Base-by-base conservation (phyloP, 805 yeast species). In the Lachancea meyersii region DNA sequence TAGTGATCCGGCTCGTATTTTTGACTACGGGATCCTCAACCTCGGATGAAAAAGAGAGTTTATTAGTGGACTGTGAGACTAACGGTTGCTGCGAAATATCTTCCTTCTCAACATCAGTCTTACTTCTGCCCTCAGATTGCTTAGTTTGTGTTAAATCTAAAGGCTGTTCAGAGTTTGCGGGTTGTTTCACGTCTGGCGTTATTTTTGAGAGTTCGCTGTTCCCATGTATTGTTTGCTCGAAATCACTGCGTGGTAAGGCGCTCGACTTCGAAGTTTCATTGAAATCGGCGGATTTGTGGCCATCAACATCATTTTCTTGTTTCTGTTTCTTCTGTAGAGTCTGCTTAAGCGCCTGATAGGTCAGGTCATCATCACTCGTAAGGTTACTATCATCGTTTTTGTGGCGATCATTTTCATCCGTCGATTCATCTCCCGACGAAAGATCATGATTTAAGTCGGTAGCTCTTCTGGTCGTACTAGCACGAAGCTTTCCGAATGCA, bases 271-370 rank as follows among this genome's bases (percentile, higher is more conserved):
- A n/a, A 6, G 28, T 26, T 10, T 30, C 5, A 8, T 14, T 23
- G 7, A 11, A 23, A 11, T 23, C 11, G 10, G 10, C 16, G 31
- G 17, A 5, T 6, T 30, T 30, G 13, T 14, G 18, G 16, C 10
- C 10, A 4, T 30, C 35, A 18, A 32, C 5, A 11, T 4, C 11
- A 17, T 19, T 23, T 11, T 32, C 22, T 8, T 22, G 14, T 19
- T 32, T 16, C 18, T 35, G 45, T 5, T 38, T 45, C n/a, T 34
- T 34, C 35, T 30, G 39, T 45, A 45, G 35, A 16, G 17, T 38
- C 38, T 56, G 45, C 37, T 48, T 54, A 41, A 56, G 39, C 3
- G 55, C 54, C 20, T 51, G 41, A 28, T 52, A 56, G 1, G 55
- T 49, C 11, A 49, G 47, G 14, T 50, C 51, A 8, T 52, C 58